These are phyloP conservation scores for Verticillium nonalfalfae DNA, from an alignment of 2,329 filamentous ascomycete species.

Conservation along the genomic window DNA sequence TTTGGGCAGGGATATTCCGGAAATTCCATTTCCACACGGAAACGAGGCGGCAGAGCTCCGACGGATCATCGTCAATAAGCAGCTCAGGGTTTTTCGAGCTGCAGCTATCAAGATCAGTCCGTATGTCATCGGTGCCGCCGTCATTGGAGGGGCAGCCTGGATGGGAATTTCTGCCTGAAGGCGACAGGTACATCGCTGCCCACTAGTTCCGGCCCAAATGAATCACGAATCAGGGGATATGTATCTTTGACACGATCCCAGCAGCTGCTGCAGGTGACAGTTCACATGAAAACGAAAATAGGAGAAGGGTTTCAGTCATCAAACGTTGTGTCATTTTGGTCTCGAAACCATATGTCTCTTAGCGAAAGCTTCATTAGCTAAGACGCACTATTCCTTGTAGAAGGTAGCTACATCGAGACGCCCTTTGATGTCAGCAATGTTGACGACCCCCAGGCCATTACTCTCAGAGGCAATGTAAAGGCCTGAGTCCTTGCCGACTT, in stretches of 20 bases:
- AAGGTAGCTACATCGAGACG: not conserved
- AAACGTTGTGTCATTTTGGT: no score
- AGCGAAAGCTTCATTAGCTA: no score
- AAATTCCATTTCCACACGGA: slow-evolving; percentile 22
- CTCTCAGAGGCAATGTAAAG: not conserved
- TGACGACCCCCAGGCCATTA: not conserved
- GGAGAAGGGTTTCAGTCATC: no score
- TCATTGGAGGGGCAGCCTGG: not conserved
- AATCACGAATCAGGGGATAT: no score
- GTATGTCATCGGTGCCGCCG: not conserved
- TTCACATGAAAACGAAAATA: no score
- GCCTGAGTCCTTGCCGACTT: not conserved
- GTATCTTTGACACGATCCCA: not conserved
- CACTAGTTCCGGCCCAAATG: no score
- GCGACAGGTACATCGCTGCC: no score
- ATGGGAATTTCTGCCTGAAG: not conserved
- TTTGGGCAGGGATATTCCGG: slow-evolving; percentile 25
- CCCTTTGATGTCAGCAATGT: not conserved
- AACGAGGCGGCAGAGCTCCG: slow-evolving; percentile 20
- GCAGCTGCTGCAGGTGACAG: no score
- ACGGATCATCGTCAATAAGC: not conserved
- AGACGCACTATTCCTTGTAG: not conserved
- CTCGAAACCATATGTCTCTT: no score
- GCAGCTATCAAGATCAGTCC: not conserved
- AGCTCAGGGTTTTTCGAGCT: not conserved